Base-by-base conservation (phyloP, 2,329 filamentous ascomycete genomes). In the Cladosporium sphaerospermum region DNA sequence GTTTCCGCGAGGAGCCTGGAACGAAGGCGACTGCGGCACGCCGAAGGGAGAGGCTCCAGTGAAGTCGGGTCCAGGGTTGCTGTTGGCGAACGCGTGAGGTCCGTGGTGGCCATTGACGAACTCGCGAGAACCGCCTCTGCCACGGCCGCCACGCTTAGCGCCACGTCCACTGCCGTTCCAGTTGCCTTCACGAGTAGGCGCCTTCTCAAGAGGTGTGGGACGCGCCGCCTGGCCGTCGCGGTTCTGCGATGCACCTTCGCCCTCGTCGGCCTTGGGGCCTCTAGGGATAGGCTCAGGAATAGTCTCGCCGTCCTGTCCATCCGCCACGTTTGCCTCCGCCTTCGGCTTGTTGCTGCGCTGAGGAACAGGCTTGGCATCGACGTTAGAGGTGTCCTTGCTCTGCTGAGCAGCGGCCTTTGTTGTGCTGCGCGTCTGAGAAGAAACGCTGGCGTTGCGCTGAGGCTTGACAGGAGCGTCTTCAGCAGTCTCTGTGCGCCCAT, bases 41-140 rank as follows among this genome's bases (percentile, higher is more conserved):
- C 57, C 59, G 45, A 57, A 64, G 5, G 53, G 42, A 9, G 56
- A 47, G 18, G 50, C 49, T 31, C 54, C 45, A n/a, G 58, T 43
- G 45, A 63, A 64, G 9, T 69, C 66, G 10, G 48, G 48, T 13
- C 43, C 51, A 14, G 55, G 47, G 31, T 55, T 54, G 23, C 58
- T 59, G 18, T 61, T 61, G 33, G 54, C 39, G 46, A 57, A 64
- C 9, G 55, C 40, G 37, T 60, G 56, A 33, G 33, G 32, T 8
- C 43, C 43, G 23, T 62, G 61, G 43, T 67, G 64, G 10, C 64
- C 62, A 33, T 66, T 65, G 44, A 56, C 54, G 39, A 64, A 65
- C 39, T 68, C 65, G 23, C 64, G 60, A 23, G 64, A 62, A 48
- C 60, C 61, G 52, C 63, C 63, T 37, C 64, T 64, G 31, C 68